Conservation (phyloP, 768 basidiomycete species). For the Lactarius trivialis region DNA sequence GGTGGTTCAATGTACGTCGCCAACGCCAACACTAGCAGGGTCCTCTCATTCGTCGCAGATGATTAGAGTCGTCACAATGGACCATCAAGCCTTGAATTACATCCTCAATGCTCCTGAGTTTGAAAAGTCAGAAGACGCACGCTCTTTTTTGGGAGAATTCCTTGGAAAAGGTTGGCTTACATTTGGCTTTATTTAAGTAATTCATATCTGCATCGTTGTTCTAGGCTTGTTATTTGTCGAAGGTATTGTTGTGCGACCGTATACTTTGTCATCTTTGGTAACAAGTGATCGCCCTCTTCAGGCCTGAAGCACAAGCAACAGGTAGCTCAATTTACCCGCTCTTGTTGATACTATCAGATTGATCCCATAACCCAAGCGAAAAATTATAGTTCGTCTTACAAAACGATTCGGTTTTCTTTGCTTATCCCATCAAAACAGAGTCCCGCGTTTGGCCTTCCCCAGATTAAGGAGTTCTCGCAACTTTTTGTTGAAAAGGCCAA, state of each 20-base stretch:
- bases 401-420: background rate
- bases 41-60: background rate
- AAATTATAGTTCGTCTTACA: conserved; percentile 9
- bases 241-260: background rate
- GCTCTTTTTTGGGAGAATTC: background rate
- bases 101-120: conserved; percentile 14
- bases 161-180: conserved; percentile 12
- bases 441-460: conserved; percentile 18
- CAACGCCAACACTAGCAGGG: background rate
- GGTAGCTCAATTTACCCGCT: background rate
- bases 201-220: background rate
- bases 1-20: conserved; percentile 10
- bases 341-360: background rate
- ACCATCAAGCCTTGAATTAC: conserved; percentile 15
- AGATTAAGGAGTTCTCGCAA: conserved; percentile 10
- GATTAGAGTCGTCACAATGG: background rate
- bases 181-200: background rate
- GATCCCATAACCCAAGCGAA: conserved; percentile 6
- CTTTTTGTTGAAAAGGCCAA: conserved; percentile 19
- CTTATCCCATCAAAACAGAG: conserved; percentile 4
- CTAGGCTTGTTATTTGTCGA: conserved; percentile 15
- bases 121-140: conserved; percentile 3
- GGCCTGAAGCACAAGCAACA: conserved; percentile 14
- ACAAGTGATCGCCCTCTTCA: background rate
- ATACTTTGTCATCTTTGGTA: background rate